These are phyloP conservation scores for Mantamonas sphyraenae DNA, from an alignment of 78 protist genomes.

Conservation along the genomic window DNA sequence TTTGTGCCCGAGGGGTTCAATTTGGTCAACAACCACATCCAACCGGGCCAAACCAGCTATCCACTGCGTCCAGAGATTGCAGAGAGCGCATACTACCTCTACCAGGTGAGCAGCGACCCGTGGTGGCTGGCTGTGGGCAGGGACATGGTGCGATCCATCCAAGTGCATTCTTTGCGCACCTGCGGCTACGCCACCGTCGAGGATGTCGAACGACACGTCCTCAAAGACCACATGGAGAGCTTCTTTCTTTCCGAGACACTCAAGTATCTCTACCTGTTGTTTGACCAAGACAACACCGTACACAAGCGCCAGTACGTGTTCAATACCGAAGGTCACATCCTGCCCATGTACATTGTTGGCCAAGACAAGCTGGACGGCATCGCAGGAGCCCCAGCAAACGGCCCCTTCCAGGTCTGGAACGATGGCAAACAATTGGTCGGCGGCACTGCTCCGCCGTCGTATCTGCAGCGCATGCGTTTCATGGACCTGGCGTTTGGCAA, in stretches of 20 bases:
- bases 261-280: conserved; percentile 81
- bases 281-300: conserved; percentile 21
- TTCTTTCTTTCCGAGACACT: conserved; percentile 86
- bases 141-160: neutral
- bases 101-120: conserved; percentile 36
- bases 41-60: conserved; percentile 20
- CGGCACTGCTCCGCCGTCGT: no score
- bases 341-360: no score
- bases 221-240: conserved; percentile 71
- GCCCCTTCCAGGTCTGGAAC: no score
- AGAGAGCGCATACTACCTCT: conserved; percentile 62
- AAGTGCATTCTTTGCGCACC: neutral
- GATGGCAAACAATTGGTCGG: no score
- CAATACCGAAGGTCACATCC: conserved; percentile 63
- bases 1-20: conserved; percentile 67
- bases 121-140: conserved; percentile 25
- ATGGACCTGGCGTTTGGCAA: no score
- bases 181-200: conserved; percentile 35
- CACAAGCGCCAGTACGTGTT: conserved; percentile 20
- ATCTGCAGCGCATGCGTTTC: no score
- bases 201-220: conserved; percentile 8
- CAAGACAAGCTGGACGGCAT: no score
- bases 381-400: no score
- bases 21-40: neutral
- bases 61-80: conserved; percentile 85